Base-by-base conservation (phyloP, 768 basidiomycete genomes). In the Leucosporidium creatinivorum region DNA sequence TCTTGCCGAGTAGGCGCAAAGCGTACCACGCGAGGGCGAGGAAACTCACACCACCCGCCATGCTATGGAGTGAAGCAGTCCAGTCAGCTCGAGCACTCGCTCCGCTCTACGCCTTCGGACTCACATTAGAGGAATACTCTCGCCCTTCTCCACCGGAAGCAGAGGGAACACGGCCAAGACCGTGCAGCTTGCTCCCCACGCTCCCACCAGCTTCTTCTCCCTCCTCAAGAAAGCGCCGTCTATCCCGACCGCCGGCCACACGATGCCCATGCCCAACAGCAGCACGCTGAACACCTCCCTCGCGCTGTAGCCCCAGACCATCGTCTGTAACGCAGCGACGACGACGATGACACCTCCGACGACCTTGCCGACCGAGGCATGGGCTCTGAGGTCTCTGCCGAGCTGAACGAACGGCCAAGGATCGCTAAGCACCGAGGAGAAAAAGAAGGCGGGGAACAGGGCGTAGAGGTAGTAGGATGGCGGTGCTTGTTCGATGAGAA, bases 401-500 rank as follows among this genome's bases (percentile, higher is more conserved):
- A 69, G 66, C 18, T 30, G 17, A 7, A 48, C 0, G 55, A 68
- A 59, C 1, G 62, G 58, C 2, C 7, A 44, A 2, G 48, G 61
- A 59, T 69, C 58, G 25, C n/a, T 19, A 2, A 69, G 30, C 39
- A 84, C 39, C 81, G 47, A 25, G n/a, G 67, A 80, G 88, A 88
- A 89, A 76, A 91, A 91, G 78, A 85, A 90, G 39, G 83, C 82
- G 0, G 90, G 89, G 69, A 91, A 91, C 6, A 82, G 75, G 47
- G 86, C 81, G 74, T 93, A 93, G 51, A 89, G 65, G 74, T 87
- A 91, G 73, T 89, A 88, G 5, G 85, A 85, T 83, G 81, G 84
- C 0, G 89, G 87, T 0, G 86, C 84, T 28, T 77, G 79, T 74
- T 91, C 88, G n/a, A 85, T 52, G 49, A 80, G 80, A 74, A 90